These are phyloP conservation scores for Vitis labrusca DNA, from an alignment of 164 flowering plant species.

Conservation along the genomic window DNA sequence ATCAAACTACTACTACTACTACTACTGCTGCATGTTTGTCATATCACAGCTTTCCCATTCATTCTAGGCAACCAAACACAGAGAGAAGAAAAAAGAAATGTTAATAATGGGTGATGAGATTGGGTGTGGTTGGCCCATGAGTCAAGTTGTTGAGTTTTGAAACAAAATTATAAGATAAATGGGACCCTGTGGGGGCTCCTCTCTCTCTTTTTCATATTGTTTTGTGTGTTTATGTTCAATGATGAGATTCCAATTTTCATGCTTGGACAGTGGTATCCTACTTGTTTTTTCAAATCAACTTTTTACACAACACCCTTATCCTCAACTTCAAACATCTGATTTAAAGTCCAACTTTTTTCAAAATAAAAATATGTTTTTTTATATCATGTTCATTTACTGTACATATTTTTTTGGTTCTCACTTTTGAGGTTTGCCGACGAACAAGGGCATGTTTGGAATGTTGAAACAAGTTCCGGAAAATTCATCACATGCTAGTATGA, in stretches of 20 bases:
- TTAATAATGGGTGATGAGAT: neutral
- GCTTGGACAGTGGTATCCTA: slow-evolving; percentile 12
- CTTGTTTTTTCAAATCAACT: slow-evolving; percentile 4
- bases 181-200: slow-evolving; percentile 7
- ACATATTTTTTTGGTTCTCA: too few species aligned
- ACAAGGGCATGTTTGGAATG: too few species aligned
- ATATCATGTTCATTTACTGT: neutral
- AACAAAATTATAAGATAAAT: slow-evolving; percentile 9
- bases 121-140: slow-evolving; percentile 2
- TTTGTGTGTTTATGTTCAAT: slow-evolving; percentile 14
- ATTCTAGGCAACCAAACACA: neutral
- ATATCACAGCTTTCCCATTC: neutral
- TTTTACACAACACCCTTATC: neutral
- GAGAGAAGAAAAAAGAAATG: too few species aligned
- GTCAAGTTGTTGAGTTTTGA: slow-evolving; percentile 3
- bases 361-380: too few species aligned
- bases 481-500: too few species aligned
- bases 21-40: slow-evolving; percentile 3
- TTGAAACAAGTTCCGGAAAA: too few species aligned
- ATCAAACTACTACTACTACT: neutral
- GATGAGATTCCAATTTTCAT: slow-evolving; percentile 22
- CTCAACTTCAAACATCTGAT: too few species aligned
- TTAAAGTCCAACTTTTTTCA: too few species aligned
- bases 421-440: too few species aligned
- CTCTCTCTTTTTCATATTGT: slow-evolving; percentile 1